These are phyloP conservation scores for Penicillium digitatum DNA, from an alignment of 2,329 filamentous ascomycete species.

Conservation along the genomic window DNA sequence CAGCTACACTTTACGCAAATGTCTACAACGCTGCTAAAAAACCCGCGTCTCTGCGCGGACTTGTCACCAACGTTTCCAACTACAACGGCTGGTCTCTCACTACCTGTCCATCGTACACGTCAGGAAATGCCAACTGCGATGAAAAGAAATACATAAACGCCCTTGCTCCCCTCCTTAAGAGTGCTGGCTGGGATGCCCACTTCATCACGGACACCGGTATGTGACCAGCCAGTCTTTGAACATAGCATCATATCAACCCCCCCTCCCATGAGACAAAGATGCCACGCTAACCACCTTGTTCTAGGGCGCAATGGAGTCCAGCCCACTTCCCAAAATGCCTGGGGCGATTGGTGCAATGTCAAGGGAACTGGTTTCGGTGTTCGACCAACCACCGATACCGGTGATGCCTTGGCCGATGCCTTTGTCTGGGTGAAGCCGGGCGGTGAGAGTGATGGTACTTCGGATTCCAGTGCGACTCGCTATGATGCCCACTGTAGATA, in stretches of 20 bases:
- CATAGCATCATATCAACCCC: neutral
- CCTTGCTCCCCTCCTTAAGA: constrained; percentile 47
- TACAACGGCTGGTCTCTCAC: constrained; percentile 54
- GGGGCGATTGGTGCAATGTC: constrained; percentile 68
- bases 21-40: constrained; percentile 48
- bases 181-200: constrained; percentile 50
- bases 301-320: constrained; percentile 60
- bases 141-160: constrained; percentile 53
- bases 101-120: constrained; percentile 45
- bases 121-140: constrained; percentile 50
- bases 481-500: constrained; percentile 56
- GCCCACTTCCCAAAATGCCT: constrained; percentile 52
- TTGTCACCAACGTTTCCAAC: constrained; percentile 57
- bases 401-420: constrained; percentile 57
- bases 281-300: neutral
- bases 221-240: neutral
- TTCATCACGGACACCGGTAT: constrained; percentile 54
- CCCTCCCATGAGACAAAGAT: neutral
- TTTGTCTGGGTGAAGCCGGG: constrained; percentile 71
- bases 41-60: constrained; percentile 49
- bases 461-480: constrained; percentile 47
- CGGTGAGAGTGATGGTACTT: constrained; percentile 52
- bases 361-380: constrained; percentile 60
- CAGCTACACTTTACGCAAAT: constrained; percentile 47
- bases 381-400: constrained; percentile 62